These are phyloP conservation scores for Plasmodium chabaudi DNA, from an alignment of 169 alveolate genomes.

Conservation along the genomic window DNA sequence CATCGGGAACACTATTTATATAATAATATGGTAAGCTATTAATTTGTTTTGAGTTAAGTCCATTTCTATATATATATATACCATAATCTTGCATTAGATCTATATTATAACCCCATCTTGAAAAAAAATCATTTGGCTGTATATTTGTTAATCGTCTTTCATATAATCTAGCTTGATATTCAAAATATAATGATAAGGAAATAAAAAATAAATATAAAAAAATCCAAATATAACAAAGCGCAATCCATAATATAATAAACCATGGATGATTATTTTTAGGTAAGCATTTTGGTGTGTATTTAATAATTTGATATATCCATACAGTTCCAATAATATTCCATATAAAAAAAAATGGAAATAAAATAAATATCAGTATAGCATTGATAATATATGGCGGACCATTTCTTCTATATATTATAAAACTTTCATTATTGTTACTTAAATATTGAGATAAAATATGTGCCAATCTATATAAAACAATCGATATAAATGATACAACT, in stretches of 20 bases:
- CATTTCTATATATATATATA: slow-evolving; percentile 82
- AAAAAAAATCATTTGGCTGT: slow-evolving; percentile 80
- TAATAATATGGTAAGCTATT: slow-evolving; percentile 52
- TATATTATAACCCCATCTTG: slow-evolving; percentile 34
- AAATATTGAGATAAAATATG: slow-evolving; percentile 83
- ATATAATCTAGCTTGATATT: slow-evolving; percentile 60
- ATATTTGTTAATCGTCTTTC: slow-evolving; percentile 79
- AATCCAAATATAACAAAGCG: slow-evolving; percentile 85
- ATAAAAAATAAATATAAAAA: slow-evolving; percentile 82
- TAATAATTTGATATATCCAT: slow-evolving; percentile 79
- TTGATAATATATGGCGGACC: slow-evolving; percentile 84
- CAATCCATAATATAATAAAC: slow-evolving; percentile 85
- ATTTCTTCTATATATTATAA: slow-evolving; percentile 79
- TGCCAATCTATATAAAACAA: slow-evolving; percentile 79
- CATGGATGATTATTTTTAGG: slow-evolving; percentile 86
- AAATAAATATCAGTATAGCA: slow-evolving; percentile 77
- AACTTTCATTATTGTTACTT: slow-evolving; percentile 82
- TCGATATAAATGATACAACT: slow-evolving; percentile 81
- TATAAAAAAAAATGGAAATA: slow-evolving; percentile 82
- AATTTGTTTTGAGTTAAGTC: slow-evolving; percentile 64
- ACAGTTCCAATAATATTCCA: slow-evolving; percentile 85
- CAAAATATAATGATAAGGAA: slow-evolving; percentile 44
- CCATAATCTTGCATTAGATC: slow-evolving; percentile 84
- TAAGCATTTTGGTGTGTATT: slow-evolving; percentile 83
- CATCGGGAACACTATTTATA: slow-evolving; percentile 20